Conservation (phyloP, 2,329 filamentous ascomycete genomes). For the Chaetomiaceae sp. region DNA sequence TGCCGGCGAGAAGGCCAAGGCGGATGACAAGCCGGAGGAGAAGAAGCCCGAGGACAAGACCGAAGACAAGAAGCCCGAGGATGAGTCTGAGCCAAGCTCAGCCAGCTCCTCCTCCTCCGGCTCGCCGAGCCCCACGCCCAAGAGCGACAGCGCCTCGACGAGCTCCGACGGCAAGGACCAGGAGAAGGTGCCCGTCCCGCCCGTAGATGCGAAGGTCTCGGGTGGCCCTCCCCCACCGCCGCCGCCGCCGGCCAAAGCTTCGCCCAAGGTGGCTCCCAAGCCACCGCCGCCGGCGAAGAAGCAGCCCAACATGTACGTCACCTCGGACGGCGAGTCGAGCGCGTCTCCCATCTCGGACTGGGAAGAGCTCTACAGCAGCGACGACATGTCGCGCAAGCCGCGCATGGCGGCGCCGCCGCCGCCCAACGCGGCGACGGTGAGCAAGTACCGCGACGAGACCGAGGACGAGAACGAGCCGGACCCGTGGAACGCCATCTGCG, state of each 20-base stretch:
- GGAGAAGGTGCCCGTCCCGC: conserved; percentile 35
- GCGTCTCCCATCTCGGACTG: conserved; percentile 57
- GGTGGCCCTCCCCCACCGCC: conserved; percentile 22
- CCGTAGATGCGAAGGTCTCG: conserved; percentile 20
- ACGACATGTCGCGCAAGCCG: conserved; percentile 52
- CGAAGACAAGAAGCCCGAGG: conserved; percentile 16
- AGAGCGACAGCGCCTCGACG: conserved; percentile 23
- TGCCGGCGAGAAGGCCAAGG: conserved; percentile 8
- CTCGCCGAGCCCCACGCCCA: conserved; percentile 30
- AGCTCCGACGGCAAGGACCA: conserved; percentile 20
- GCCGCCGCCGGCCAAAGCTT: neutral
- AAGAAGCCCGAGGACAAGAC: conserved; percentile 17
- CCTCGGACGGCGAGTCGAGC: conserved; percentile 51
- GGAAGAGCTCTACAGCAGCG: conserved; percentile 54
- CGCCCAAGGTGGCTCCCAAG: conserved; percentile 7
- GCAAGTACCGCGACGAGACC: conserved; percentile 41
- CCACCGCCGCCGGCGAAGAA: conserved; percentile 19
- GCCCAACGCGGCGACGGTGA: conserved; percentile 19
- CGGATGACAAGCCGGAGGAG: no score
- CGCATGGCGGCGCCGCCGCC: conserved; percentile 36
- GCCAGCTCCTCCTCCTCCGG: conserved; percentile 25
- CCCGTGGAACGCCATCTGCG: conserved; percentile 59
- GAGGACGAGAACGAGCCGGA: conserved; percentile 53
- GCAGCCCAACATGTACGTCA: conserved; percentile 31
- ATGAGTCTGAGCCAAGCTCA: conserved; percentile 14